Base-by-base conservation (phyloP, 257 asterid genomes). In the Solanum pinnatisectum region DNA sequence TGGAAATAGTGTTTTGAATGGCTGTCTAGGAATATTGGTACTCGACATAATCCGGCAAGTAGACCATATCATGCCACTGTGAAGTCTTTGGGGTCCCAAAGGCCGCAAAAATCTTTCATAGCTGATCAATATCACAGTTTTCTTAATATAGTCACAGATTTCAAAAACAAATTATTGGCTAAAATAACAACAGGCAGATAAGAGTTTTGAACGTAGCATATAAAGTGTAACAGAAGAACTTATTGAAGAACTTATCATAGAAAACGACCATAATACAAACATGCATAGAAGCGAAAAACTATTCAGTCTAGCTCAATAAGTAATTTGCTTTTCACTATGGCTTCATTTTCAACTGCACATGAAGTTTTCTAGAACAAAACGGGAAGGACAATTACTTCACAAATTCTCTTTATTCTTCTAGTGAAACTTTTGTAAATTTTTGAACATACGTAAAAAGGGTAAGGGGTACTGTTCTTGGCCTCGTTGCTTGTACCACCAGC, bases 51-150 rank as follows among this genome's bases (percentile, higher is more conserved):
- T 97, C 99, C 40, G 99, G 98, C 91, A 96, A 96, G 84, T 93
- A 93, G 70, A 94, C 85, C 98, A 97, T 92, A 91, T 97, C 99
- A 39, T 95, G 87, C 99, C 99, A 97, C 86, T 97, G 98, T 5
- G 96, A 92, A 83, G 94, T 90, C 91, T 94, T 97, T 52, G 99
- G 99, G 83, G 98, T 97, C 89, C 99, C 98, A 91, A 97, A 97
- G 86, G 96, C 94, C 32, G 94, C 98, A 91, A 97, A 97, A 49
- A 97, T 97, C 94, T 97, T 97, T 73, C 98, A 98, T 67, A 96
- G 93, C 93, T 97, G 99, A 93, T 97, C 99, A 33, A 97, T 97
- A 87, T 97, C 99, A 86, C 97, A 95, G 87, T 91, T 93, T 76
- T 98, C 99, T 98, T 97, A 87, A 87, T 87, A 70, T 22, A 11